A percentile compares a stretch with the other conserved stretches of the same genome.
Conservation (phyloP, 306 rosid species). For the Rubus idaeus region DNA sequence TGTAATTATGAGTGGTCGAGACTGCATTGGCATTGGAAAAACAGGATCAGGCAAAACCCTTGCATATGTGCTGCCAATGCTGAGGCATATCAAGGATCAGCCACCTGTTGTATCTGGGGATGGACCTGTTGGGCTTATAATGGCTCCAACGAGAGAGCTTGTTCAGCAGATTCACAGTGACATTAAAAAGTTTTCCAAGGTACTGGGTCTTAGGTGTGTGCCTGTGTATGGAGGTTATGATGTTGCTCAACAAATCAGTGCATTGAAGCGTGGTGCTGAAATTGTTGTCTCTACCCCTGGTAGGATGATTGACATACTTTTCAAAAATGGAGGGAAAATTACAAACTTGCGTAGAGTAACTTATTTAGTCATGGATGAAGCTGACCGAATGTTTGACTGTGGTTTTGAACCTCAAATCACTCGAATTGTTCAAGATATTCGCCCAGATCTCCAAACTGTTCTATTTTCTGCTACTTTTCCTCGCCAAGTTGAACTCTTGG, state of each 20-base stretch:
- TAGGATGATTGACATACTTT: slow-evolving; percentile 90
- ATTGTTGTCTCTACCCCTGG: slow-evolving; percentile 95
- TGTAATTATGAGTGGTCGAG: slow-evolving; percentile 88
- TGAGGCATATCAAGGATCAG: slow-evolving; percentile 97
- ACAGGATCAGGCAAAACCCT: slow-evolving; percentile 52
- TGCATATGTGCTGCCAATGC: slow-evolving; percentile 77
- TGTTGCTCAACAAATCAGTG: slow-evolving; percentile 96
- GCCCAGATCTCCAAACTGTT: slow-evolving; percentile 83
- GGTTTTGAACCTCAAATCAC: slow-evolving; percentile 96
- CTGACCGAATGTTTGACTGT: slow-evolving; percentile 32
- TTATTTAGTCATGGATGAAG: slow-evolving; percentile 90
- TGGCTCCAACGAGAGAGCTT: slow-evolving; percentile 96
- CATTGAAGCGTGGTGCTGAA: slow-evolving; percentile 88
- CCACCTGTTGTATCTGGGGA: slow-evolving; percentile 82
- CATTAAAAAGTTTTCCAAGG: slow-evolving; percentile 70
- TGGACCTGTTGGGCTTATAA: slow-evolving; percentile 86
- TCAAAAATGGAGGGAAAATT: slow-evolving; percentile 89
- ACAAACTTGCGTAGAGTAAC: slow-evolving; percentile 89
- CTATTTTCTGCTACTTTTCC: slow-evolving; percentile 93
- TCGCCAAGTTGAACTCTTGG: slow-evolving; percentile 84
- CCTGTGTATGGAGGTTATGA: slow-evolving; percentile 98
- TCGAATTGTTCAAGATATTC: slow-evolving; percentile 82
- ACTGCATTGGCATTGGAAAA: slow-evolving; percentile 87
- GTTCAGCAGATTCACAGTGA: slow-evolving; percentile 94
- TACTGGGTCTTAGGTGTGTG: slow-evolving; percentile 71